Percentiles rank a stretch among this genome's conserved stretches.
phyloP scores from a whole-genome alignment of 179 eudicot genomes.

The Spinacia oleracea region DNA sequence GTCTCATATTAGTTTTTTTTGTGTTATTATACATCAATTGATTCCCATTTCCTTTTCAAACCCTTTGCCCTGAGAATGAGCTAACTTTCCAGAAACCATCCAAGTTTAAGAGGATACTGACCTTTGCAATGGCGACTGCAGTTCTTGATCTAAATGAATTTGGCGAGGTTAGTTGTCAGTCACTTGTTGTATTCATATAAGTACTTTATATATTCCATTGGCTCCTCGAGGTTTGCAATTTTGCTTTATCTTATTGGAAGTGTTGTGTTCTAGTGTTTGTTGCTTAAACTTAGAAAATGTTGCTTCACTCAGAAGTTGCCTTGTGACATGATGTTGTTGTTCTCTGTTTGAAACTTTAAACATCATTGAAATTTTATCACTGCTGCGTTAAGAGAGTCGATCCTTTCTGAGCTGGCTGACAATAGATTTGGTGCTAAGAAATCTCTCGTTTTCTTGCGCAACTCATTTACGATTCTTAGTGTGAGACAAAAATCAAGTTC shows the following conservation, averaged over 20 bases:
- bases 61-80: conserved; percentile 13
- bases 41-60: conserved; percentile 1
- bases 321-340: not conserved
- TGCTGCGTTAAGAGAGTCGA: not conserved
- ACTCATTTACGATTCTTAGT: not conserved
- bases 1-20: not conserved
- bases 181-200: not conserved
- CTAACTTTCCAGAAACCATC: conserved; percentile 57
- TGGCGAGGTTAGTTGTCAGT: conserved; percentile 48
- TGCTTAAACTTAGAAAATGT: not conserved
- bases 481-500: not conserved
- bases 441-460: not conserved
- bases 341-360: not conserved
- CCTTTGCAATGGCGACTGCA: conserved; percentile 54
- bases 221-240: not conserved
- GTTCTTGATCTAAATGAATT: conserved; percentile 41
- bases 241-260: not conserved
- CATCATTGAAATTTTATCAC: not conserved
- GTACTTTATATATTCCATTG: not conserved
- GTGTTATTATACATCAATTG: not conserved
- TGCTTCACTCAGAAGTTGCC: not conserved
- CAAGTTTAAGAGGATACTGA: conserved; percentile 56
- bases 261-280: not conserved
- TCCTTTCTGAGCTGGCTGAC: not conserved
- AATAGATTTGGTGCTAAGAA: not conserved